Conservation (phyloP, 768 basidiomycete genomes). For the Leccinum boreale region DNA sequence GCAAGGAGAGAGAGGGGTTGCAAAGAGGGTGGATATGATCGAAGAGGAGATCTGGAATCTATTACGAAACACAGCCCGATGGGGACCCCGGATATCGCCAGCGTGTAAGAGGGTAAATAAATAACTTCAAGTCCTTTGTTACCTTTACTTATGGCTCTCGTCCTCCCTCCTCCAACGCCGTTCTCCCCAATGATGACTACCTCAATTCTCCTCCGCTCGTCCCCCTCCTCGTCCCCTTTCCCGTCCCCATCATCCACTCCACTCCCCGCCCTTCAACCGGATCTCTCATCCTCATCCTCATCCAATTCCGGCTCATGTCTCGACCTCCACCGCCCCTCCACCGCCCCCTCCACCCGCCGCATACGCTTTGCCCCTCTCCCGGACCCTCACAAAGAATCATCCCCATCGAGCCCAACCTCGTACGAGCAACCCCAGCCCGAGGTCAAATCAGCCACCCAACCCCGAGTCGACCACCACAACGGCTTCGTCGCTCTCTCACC, state of each 20-base stretch:
- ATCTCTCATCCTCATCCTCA: slow-evolving; percentile 18
- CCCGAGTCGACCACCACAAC: slow-evolving; percentile 5
- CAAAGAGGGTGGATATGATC: background rate
- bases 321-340: slow-evolving; percentile 11
- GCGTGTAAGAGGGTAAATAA: slow-evolving; percentile 2
- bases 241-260: slow-evolving; percentile 8
- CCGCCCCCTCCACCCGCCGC: slow-evolving; percentile 19
- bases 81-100: slow-evolving; percentile 21
- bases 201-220: slow-evolving; percentile 22
- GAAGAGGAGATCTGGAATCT: slow-evolving; percentile 17
- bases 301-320: slow-evolving; percentile 19
- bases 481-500: slow-evolving; percentile 14
- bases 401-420: slow-evolving; percentile 7
- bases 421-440: slow-evolving; percentile 32
- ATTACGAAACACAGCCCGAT: slow-evolving; percentile 15
- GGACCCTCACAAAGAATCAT: slow-evolving; percentile 56
- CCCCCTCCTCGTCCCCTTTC: slow-evolving; percentile 5
- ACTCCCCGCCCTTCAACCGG: slow-evolving; percentile 13
- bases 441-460: slow-evolving; percentile 1
- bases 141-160: slow-evolving; percentile 4
- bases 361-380: slow-evolving; percentile 89
- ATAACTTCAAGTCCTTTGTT: slow-evolving; percentile 6
- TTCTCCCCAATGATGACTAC: slow-evolving; percentile 18
- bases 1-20: background rate
- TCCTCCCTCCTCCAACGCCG: background rate